Evolutionary conservation across 2,329 filamentous ascomycete species (phyloP).

Genomic region (Colletotrichum tabaci): DNA sequence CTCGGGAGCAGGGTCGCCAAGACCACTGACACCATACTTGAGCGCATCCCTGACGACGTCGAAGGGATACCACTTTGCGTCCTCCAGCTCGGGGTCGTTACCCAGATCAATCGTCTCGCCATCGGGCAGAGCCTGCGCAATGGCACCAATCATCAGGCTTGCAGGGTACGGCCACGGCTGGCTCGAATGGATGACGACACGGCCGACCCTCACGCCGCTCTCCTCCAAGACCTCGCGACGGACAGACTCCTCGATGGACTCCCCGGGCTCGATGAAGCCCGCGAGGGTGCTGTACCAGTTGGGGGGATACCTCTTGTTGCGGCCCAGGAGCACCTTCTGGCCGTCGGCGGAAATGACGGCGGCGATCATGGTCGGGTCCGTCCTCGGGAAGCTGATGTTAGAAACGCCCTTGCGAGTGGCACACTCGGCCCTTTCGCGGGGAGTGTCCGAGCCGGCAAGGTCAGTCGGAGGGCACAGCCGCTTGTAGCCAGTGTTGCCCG

Average conservation of each 20-base stretch:
- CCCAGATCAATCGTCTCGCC: conserved; percentile 87
- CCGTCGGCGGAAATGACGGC: conserved; percentile 88
- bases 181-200: conserved; percentile 85
- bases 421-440: conserved; percentile 77
- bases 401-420: conserved; percentile 87
- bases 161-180: conserved; percentile 92
- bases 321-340: conserved; percentile 84
- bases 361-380: conserved; percentile 96
- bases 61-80: conserved; percentile 88
- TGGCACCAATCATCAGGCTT: conserved; percentile 88
- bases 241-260: conserved; percentile 88
- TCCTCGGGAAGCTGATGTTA: conserved; percentile 92
- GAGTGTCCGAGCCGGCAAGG: conserved; percentile 60
- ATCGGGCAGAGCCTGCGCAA: conserved; percentile 84
- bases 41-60: conserved; percentile 87
- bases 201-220: conserved; percentile 80
- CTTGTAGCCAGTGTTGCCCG: conserved; percentile 85
- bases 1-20: conserved; percentile 75
- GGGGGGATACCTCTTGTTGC: conserved; percentile 86
- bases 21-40: conserved; percentile 73
- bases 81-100: conserved; percentile 92
- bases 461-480: conserved; percentile 83
- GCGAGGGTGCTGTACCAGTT: conserved; percentile 92
- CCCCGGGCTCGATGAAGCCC: conserved; percentile 88
- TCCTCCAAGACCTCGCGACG: conserved; percentile 91